These are phyloP conservation scores for Ceratobasidium sp. DNA, from an alignment of 1,284 basidiomycete species.

Conservation along the genomic window DNA sequence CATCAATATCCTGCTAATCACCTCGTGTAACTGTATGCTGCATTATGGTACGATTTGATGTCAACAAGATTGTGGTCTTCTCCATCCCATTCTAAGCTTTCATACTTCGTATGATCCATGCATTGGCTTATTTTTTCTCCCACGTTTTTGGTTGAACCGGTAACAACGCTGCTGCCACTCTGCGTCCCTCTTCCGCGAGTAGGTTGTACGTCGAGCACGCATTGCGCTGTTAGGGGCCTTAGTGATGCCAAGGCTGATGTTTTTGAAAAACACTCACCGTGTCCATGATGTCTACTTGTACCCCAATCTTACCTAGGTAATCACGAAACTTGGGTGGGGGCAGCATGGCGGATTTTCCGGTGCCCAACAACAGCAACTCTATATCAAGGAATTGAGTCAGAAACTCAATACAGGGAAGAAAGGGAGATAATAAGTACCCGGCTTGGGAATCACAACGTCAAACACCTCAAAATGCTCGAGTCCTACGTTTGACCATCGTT, in stretches of 20 bases:
- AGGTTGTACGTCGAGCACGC: slow-evolving; percentile 96
- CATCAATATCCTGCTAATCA: background rate
- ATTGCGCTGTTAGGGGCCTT: slow-evolving; percentile 68
- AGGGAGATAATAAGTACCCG: slow-evolving; percentile 72
- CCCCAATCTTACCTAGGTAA: slow-evolving; percentile 80
- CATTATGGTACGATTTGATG: background rate
- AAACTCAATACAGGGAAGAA: background rate
- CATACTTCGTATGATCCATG: background rate
- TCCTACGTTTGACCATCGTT: slow-evolving; percentile 67
- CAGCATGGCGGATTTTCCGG: slow-evolving; percentile 77
- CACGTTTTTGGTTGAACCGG: slow-evolving; percentile 63
- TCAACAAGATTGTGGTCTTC: too few species aligned
- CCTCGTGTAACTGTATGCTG: background rate
- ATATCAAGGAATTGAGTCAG: background rate
- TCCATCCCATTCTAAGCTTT: background rate
- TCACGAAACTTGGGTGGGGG: slow-evolving; percentile 75
- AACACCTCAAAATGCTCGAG: slow-evolving; percentile 82
- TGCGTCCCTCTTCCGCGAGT: slow-evolving; percentile 89
- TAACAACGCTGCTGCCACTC: slow-evolving; percentile 88
- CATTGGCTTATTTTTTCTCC: slow-evolving; percentile 24
- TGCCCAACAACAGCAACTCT: slow-evolving; percentile 93
- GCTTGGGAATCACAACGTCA: slow-evolving; percentile 82
- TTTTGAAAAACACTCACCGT: slow-evolving; percentile 67
- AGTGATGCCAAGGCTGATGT: background rate
- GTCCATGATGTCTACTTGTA: slow-evolving; percentile 94